Conservation (phyloP, 2,329 filamentous ascomycete species). For the Fusarium ambrosium region DNA sequence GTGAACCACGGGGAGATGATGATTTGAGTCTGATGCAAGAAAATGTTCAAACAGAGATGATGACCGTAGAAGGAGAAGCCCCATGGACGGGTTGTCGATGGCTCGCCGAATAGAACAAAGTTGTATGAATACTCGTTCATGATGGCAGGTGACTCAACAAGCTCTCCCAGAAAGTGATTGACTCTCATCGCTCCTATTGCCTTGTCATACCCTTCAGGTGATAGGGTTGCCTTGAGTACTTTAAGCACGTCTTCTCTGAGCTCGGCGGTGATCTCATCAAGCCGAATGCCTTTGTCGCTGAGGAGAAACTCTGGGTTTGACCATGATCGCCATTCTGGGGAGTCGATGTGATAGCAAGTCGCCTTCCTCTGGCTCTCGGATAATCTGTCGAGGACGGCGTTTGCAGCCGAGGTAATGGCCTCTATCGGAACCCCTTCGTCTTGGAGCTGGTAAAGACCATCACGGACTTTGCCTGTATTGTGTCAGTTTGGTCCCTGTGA, state of each 20-base stretch:
- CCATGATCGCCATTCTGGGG: constrained; percentile 78
- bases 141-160: constrained; percentile 71
- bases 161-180: constrained; percentile 80
- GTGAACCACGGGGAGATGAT: constrained; percentile 78
- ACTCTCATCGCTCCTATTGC: constrained; percentile 77
- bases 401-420: constrained; percentile 65
- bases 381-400: constrained; percentile 63
- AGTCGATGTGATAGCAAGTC: constrained; percentile 61
- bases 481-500: neutral
- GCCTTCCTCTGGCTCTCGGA: constrained; percentile 56
- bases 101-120: constrained; percentile 76
- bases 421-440: constrained; percentile 74
- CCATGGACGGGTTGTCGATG: constrained; percentile 72
- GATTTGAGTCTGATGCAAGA: constrained; percentile 75
- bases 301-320: constrained; percentile 79
- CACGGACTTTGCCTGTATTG: neutral
- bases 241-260: constrained; percentile 65
- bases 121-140: constrained; percentile 84
- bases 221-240: constrained; percentile 71
- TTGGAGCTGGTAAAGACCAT: constrained; percentile 70
- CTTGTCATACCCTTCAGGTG: constrained; percentile 77
- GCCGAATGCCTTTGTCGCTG: constrained; percentile 73
- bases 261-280: constrained; percentile 68
- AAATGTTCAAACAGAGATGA: constrained; percentile 80
- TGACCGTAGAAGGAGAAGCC: constrained; percentile 83